Evolutionary conservation across 192 early-diverging fungal genomes (phyloP).

Genomic region (Powellomyces hirtus): DNA sequence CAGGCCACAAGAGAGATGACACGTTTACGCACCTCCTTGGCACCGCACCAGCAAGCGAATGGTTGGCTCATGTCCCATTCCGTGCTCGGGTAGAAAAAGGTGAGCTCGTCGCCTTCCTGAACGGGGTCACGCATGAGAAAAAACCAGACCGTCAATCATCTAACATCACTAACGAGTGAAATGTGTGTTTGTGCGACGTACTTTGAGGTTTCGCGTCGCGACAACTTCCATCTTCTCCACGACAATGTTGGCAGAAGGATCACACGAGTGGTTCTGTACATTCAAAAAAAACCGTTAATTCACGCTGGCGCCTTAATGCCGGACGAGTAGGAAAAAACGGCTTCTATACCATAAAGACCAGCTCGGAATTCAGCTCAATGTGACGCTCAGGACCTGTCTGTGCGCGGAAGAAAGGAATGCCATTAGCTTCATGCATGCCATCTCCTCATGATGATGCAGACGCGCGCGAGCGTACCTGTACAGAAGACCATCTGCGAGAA

Average conservation of each 20-base stretch:
- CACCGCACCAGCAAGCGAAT: slow-evolving; percentile 51
- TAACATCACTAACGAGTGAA: too few species aligned
- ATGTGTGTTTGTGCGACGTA: too few species aligned
- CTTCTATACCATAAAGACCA: slow-evolving; percentile 31
- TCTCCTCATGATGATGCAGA: too few species aligned
- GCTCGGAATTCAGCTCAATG: slow-evolving; percentile 39
- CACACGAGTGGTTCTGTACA: slow-evolving; percentile 41
- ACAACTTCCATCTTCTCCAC: slow-evolving; percentile 16
- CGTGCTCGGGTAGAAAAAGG: slow-evolving; percentile 50
- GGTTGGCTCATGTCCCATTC: slow-evolving; percentile 52
- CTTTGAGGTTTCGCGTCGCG: slow-evolving; percentile 29
- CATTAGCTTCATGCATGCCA: neutral
- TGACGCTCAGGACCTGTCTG: slow-evolving; percentile 24
- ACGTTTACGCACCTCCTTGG: slow-evolving; percentile 25
- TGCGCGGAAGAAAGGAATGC: neutral
- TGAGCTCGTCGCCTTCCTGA: slow-evolving; percentile 37
- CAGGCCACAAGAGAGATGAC: neutral
- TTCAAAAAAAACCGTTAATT: neutral
- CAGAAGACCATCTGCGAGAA: slow-evolving; percentile 27
- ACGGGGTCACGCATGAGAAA: neutral
- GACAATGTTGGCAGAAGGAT: slow-evolving; percentile 34
- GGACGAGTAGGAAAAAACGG: neutral
- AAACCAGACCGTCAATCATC: too few species aligned
- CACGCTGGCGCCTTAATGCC: neutral
- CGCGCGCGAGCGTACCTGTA: slow-evolving; percentile 30